Evolutionary conservation across 2,329 filamentous ascomycete species (phyloP).

Genomic region (Stagonosporopsis vannaccii): DNA sequence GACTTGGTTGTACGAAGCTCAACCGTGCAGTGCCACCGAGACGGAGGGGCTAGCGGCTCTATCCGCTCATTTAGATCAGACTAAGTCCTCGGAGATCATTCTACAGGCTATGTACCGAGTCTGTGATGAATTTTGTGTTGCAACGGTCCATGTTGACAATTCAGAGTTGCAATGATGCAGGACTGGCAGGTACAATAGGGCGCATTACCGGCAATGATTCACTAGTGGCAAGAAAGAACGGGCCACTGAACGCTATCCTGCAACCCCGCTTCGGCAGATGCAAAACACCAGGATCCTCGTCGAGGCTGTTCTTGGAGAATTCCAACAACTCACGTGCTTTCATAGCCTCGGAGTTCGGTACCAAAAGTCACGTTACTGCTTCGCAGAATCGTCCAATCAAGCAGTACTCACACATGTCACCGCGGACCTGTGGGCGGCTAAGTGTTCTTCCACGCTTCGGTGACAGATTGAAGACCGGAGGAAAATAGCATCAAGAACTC

Average conservation of each 20-base stretch:
- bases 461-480: conserved; percentile 13
- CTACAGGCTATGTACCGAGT: not conserved
- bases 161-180: no score
- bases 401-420: not conserved
- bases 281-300: not conserved
- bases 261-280: conserved; percentile 2
- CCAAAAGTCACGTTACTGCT: not conserved
- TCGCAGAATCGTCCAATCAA: conserved; percentile 2
- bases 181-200: not conserved
- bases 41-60: not conserved
- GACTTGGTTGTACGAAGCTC: not conserved
- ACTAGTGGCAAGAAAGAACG: conserved; percentile 1
- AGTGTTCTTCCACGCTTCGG: conserved; percentile 23
- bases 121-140: not conserved
- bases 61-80: not conserved
- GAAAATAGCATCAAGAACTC: conserved; percentile 10
- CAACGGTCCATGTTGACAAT: not conserved
- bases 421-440: conserved; percentile 9
- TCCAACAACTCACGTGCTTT: not conserved
- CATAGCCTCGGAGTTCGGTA: not conserved
- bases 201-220: not conserved
- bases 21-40: not conserved
- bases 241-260: no score
- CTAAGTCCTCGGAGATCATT: not conserved
- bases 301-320: not conserved